Base-by-base conservation (phyloP, 2,329 filamentous ascomycete species). In the Geosmithia flava region DNA sequence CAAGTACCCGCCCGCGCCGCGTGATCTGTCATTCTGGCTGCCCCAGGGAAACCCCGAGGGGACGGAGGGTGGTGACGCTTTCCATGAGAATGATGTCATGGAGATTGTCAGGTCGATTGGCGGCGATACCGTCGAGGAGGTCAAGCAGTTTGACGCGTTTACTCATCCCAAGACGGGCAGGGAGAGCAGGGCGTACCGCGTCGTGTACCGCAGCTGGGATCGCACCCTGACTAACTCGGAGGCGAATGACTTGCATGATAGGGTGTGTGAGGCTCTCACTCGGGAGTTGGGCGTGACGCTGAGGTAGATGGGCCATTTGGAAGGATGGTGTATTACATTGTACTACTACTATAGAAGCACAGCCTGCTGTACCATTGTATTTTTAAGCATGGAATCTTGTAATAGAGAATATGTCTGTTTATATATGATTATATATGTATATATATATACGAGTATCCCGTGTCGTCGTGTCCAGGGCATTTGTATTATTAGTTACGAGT, bases 61-160 rank as follows among this genome's bases (percentile, higher is more conserved):
- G 33, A 37, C 13, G 33, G 11, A 13, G 10, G 33, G 6, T 6
- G 33, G 11, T 13, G 33, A 11, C 13, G 33, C 33, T 13, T 88
- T 95, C 61, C 91, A 97, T 63, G 90, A 94, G 63, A 97, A 97
- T 66, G 93, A 98, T 64, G 73, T 97, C 47, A 97, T 97, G 91
- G 93, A 97, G 67, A 77, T 96, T 49, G 86, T 96, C 17, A 81
- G 93, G 54, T 82, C 82, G 55, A 74, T 91, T 44, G 87, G 81
- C 10, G 90, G 89, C 46, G 86, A 95, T 62, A 67, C 81, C 20
- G 88, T 93, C 37, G 93, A 98, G 67, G 88, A 95, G 62, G 91
- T 97, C 46, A 74, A 71, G 52, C 72, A 94, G 27, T 80, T 87
- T 47, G 93, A 97, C 65, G 78, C 87, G 61, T 98, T 97, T 64